Conservation (phyloP, 73 alveolate species). For the Stentor coeruleus region DNA sequence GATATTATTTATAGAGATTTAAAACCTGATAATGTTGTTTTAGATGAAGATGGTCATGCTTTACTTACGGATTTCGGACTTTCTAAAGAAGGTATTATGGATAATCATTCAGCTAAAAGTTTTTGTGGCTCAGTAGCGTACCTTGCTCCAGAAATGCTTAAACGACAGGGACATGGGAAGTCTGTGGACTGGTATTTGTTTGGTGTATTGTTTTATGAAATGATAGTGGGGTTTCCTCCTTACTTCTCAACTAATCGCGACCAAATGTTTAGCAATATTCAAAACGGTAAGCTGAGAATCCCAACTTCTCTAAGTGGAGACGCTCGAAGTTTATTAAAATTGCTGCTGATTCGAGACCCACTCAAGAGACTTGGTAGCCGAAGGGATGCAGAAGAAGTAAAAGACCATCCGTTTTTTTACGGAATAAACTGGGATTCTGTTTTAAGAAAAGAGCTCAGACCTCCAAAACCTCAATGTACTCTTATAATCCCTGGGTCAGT, state of each 20-base stretch:
- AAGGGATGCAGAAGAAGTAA: slow-evolving; percentile 54
- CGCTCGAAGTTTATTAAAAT: slow-evolving; percentile 65
- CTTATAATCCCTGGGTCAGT: neutral
- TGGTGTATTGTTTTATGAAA: slow-evolving; percentile 90
- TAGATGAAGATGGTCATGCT: slow-evolving; percentile 95
- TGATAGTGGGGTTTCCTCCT: slow-evolving; percentile 89
- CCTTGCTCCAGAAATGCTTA: slow-evolving; percentile 91
- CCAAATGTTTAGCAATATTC: slow-evolving; percentile 80
- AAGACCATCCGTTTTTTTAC: slow-evolving; percentile 83
- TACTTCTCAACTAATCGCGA: slow-evolving; percentile 78
- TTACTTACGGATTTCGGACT: slow-evolving; percentile 92
- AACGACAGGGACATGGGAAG: slow-evolving; percentile 86
- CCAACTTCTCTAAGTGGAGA: slow-evolving; percentile 72
- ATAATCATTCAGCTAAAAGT: slow-evolving; percentile 60
- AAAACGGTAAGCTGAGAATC: slow-evolving; percentile 78
- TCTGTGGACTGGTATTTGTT: slow-evolving; percentile 93
- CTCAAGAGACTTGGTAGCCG: slow-evolving; percentile 9
- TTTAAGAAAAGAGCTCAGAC: slow-evolving; percentile 65
- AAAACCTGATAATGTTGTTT: slow-evolving; percentile 91
- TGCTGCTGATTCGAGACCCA: slow-evolving; percentile 9
- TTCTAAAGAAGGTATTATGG: slow-evolving; percentile 73
- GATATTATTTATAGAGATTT: slow-evolving; percentile 90
- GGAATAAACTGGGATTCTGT: slow-evolving; percentile 93
- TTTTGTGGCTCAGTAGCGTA: slow-evolving; percentile 91
- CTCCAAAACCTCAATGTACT: slow-evolving; percentile 28